Base-by-base conservation (phyloP, 1,284 basidiomycete genomes). In the Neonothopanus nambi region DNA sequence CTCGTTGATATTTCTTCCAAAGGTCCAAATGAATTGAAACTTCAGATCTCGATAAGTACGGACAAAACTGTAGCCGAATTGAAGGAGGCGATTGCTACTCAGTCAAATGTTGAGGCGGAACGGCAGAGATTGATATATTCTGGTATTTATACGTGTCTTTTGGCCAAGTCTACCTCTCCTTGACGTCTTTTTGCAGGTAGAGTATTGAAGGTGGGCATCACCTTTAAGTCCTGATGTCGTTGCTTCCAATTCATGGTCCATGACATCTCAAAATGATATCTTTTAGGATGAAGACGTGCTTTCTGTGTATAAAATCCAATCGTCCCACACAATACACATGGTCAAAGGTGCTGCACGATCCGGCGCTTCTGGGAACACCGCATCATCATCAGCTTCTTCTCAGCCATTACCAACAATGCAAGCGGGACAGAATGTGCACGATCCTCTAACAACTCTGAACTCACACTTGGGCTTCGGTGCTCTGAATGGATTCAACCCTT, bases 11-110 rank as follows among this genome's bases (percentile, higher is more conserved):
- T n/a, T n/a, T n/a, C 12, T 8, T 37, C 30, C 20, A 30, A 50
- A 89, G 93, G 93, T 15, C 92, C 93, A 1, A 91, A 83, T 65
- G 93, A 95, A 73, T 79, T 95, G 69, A 95, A 95, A 76, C 81
- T 96, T 24, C 84, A 91, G 65, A 89, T 96, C 59, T 77, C 83
- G 18, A 94, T 95, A 64, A 71, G 78, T 39, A 80, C 84, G 8
- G 84, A 87, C 71, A 90, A 91, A 74, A 89, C 85, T 0, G 91
- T 95, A 36, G 73, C 79, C 43, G 92, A 96, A 58, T 84, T 96
- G 64, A 95, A 96, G 76, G 79, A 87, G 59, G 85, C 87, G 30
- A 91, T 96, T 70, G 86, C 91, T 4, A 84, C 78, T 42, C 85
- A 91, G 75, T 87, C 87, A 8, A 86, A 93, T 63, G 91, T 94